A percentile compares a stretch with the other conserved stretches of the same genome.
These are phyloP conservation scores for Galerina sulciceps DNA, from an alignment of 768 basidiomycete species.

Conservation along the genomic window DNA sequence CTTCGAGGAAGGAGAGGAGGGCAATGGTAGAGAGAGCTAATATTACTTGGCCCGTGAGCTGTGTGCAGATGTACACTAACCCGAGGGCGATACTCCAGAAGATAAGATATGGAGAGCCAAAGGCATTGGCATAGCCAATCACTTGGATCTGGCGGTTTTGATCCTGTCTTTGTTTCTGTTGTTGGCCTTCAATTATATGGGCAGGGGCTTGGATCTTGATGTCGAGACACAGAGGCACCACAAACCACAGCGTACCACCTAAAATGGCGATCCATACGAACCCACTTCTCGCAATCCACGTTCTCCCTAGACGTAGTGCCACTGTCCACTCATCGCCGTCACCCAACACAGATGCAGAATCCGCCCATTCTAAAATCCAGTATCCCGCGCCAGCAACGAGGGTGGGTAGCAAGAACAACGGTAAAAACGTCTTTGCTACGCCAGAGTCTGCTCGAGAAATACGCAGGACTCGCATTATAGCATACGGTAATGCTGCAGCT, in stretches of 20 bases:
- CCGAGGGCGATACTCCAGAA: slow-evolving; percentile 75
- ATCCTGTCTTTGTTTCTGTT: background rate
- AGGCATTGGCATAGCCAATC: slow-evolving; percentile 88
- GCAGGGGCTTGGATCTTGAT: slow-evolving; percentile 39
- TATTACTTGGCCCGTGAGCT: slow-evolving; percentile 83
- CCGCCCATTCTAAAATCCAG: slow-evolving; percentile 86
- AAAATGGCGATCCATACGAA: slow-evolving; percentile 55
- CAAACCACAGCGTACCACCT: slow-evolving; percentile 71
- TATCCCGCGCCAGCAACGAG: slow-evolving; percentile 63
- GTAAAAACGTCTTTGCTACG: slow-evolving; percentile 66
- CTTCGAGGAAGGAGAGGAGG: slow-evolving; percentile 77
- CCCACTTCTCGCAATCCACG: slow-evolving; percentile 62
- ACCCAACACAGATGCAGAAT: slow-evolving; percentile 54
- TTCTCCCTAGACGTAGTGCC: slow-evolving; percentile 55
- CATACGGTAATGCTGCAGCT: slow-evolving; percentile 58
- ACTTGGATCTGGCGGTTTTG: slow-evolving; percentile 49
- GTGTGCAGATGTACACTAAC: slow-evolving; percentile 66
- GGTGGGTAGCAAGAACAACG: slow-evolving; percentile 57
- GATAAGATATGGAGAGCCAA: slow-evolving; percentile 84
- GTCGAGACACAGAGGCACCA: slow-evolving; percentile 75
- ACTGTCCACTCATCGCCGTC: slow-evolving; percentile 42
- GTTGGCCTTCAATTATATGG: too few species aligned
- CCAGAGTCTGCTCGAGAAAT: slow-evolving; percentile 79
- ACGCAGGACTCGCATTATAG: slow-evolving; percentile 58
- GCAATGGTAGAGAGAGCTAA: slow-evolving; percentile 67